phyloP scores from a whole-genome alignment of 176 grass and related monocot species.

The Puya raimondii region DNA sequence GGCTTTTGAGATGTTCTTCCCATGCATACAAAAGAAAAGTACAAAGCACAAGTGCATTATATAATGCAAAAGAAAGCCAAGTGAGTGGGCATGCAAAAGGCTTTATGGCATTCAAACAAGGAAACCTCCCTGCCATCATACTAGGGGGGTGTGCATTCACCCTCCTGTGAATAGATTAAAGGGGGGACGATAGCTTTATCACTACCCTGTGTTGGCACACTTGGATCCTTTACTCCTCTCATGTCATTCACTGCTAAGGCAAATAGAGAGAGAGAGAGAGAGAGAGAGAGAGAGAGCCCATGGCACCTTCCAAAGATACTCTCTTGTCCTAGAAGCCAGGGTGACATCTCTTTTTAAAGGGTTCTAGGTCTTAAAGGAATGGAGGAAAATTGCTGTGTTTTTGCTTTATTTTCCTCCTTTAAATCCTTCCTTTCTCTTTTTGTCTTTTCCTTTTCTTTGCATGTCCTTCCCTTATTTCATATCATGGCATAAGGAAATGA shows the following conservation, averaged over 20 bases:
- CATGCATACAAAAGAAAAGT: slow-evolving; percentile 3
- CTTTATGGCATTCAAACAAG: slow-evolving; percentile 18
- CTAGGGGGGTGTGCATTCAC: slow-evolving; percentile 34
- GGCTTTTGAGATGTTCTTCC: slow-evolving; percentile 3
- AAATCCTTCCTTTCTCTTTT: slow-evolving; percentile 29
- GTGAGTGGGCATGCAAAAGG: not conserved
- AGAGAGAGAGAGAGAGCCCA: slow-evolving; percentile 19
- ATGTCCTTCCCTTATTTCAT: slow-evolving; percentile 19
- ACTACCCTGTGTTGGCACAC: slow-evolving; percentile 4
- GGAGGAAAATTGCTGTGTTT: not conserved
- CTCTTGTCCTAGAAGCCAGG: slow-evolving; percentile 35
- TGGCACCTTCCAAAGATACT: slow-evolving; percentile 58
- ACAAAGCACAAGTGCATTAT: not conserved
- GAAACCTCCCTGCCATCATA: slow-evolving; percentile 27
- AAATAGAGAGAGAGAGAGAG: slow-evolving; percentile 14
- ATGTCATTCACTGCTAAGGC: slow-evolving; percentile 25
- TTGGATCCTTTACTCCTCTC: slow-evolving; percentile 23
- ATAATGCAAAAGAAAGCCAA: slow-evolving; percentile 1
- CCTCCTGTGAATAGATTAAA: slow-evolving; percentile 21
- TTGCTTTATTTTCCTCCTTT: slow-evolving; percentile 13
- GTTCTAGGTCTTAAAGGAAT: slow-evolving; percentile 20
- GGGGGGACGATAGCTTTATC: slow-evolving; percentile 23
- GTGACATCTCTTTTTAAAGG: slow-evolving; percentile 2
- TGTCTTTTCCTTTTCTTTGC: slow-evolving; percentile 28
- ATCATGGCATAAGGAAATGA: not conserved